Conservation (phyloP, 345 rosid genomes). For the Pistacia atlantica region DNA sequence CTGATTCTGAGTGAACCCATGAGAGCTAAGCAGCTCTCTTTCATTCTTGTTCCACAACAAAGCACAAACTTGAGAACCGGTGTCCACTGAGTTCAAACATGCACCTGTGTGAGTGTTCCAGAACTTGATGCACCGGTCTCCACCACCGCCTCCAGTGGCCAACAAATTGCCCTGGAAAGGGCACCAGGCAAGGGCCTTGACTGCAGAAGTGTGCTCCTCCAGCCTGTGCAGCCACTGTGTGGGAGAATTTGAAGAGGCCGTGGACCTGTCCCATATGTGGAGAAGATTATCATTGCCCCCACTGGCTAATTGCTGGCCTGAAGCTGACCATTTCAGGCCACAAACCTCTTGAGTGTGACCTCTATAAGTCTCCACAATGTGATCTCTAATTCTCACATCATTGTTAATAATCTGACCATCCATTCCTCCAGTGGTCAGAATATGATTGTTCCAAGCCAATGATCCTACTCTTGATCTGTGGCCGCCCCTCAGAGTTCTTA, state of each 20-base stretch:
- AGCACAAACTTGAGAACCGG: conserved; percentile 55
- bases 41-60: conserved; percentile 56
- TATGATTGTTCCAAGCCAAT: conserved; percentile 55
- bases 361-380: conserved; percentile 42
- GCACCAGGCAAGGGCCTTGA: conserved; percentile 67
- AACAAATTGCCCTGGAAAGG: conserved; percentile 58
- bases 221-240: conserved; percentile 56
- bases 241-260: conserved; percentile 41
- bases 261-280: conserved; percentile 54
- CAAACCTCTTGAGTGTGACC: conserved; percentile 58
- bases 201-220: conserved; percentile 58
- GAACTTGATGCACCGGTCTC: conserved; percentile 50
- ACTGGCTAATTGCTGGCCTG: conserved; percentile 55
- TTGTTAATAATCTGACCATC: conserved; percentile 50
- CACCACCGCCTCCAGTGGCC: conserved; percentile 59
- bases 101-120: conserved; percentile 57
- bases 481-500: conserved; percentile 43
- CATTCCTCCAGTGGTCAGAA: conserved; percentile 55
- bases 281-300: conserved; percentile 55
- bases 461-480: conserved; percentile 47
- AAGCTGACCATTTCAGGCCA: conserved; percentile 57
- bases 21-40: conserved; percentile 55
- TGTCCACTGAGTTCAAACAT: conserved; percentile 54
- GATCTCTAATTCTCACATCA: conserved; percentile 50
- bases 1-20: conserved; percentile 53